Conservation (phyloP, 1,284 basidiomycete genomes). For the Ganoderma lucidum region DNA sequence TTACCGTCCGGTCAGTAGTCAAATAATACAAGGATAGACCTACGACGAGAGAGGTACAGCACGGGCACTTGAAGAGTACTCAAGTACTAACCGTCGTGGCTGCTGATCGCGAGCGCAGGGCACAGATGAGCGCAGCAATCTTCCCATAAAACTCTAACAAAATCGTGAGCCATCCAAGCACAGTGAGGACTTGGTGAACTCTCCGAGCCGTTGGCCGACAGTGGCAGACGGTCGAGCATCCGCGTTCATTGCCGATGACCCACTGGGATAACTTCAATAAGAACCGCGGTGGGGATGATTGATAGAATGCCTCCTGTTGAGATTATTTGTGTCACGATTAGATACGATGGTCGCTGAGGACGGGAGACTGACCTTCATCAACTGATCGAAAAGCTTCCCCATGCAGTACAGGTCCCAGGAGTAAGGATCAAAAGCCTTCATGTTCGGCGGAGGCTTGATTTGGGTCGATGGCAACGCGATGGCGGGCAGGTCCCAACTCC, state of each 20-base stretch:
- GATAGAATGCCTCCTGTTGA: background rate
- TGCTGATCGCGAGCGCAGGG: too few species aligned
- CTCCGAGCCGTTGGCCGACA: background rate
- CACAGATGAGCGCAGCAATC: too few species aligned
- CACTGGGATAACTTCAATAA: background rate
- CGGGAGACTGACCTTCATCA: background rate
- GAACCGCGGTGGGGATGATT: background rate
- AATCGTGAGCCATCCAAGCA: background rate
- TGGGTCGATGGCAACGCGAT: background rate
- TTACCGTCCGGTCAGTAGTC: slow-evolving; percentile 58
- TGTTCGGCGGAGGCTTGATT: background rate
- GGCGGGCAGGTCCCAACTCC: background rate
- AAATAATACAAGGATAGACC: too few species aligned
- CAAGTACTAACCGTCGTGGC: too few species aligned
- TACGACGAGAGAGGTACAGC: too few species aligned
- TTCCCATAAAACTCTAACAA: background rate
- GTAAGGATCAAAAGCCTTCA: background rate
- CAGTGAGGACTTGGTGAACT: background rate
- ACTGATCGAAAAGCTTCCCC: background rate
- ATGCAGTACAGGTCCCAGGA: background rate
- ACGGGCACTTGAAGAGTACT: too few species aligned
- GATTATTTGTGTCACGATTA: background rate
- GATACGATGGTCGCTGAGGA: background rate
- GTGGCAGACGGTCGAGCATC: background rate
- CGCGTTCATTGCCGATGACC: slow-evolving; percentile 1